Conservation (phyloP, 2,329 filamentous ascomycete genomes). For the Hirsutella minnesotensis region DNA sequence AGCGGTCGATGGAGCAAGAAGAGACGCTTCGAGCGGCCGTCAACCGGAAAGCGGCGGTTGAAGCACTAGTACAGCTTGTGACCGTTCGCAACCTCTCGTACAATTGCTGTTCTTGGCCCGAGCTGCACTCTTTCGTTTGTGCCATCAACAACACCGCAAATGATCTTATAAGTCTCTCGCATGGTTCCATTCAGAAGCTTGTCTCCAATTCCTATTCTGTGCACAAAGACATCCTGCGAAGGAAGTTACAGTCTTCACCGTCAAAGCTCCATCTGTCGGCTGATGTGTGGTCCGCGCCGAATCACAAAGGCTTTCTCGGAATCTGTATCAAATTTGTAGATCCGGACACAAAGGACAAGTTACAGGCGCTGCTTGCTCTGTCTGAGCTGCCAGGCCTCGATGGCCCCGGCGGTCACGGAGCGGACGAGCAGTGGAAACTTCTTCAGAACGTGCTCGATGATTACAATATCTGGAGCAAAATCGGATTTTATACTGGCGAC, state of each 20-base stretch:
- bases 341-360: too few relatives aligned
- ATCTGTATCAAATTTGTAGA: too few relatives aligned
- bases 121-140: conserved; percentile 1
- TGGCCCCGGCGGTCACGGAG: neutral
- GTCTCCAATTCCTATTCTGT: conserved; percentile 4
- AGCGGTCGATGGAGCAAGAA: neutral
- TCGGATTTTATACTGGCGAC: neutral
- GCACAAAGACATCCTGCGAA: conserved; percentile 4
- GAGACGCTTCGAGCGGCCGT: conserved; percentile 3
- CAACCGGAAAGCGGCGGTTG: conserved; percentile 1
- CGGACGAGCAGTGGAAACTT: neutral
- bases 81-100: too few relatives aligned
- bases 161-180: conserved; percentile 1
- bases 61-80: conserved; percentile 2
- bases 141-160: conserved; percentile 1
- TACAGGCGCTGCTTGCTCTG: too few relatives aligned
- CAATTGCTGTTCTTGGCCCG: conserved; percentile 1
- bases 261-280: neutral
- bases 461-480: neutral
- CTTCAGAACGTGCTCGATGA: neutral
- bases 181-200: conserved; percentile 2
- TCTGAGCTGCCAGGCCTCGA: too few relatives aligned
- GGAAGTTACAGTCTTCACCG: conserved; percentile 1
- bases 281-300: too few relatives aligned
- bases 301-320: too few relatives aligned